These are phyloP conservation scores for Quillaja saponaria DNA, from an alignment of 306 rosid species.

Conservation along the genomic window DNA sequence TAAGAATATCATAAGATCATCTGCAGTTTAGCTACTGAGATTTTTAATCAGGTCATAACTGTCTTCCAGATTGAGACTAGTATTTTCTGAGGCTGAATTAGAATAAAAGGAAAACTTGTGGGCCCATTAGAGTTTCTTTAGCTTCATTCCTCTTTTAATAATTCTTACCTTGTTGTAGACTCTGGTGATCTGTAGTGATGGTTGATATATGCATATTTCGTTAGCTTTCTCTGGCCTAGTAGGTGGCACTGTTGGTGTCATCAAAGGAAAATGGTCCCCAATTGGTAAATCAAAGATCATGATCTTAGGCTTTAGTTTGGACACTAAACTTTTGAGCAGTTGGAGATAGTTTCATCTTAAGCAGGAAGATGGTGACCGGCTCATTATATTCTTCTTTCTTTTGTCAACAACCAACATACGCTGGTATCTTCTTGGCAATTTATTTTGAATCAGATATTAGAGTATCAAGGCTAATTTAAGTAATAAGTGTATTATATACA, in stretches of 20 bases:
- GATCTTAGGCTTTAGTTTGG: not conserved
- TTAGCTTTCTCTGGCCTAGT: not conserved
- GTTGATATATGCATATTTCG: not conserved
- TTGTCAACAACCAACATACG: too few relatives aligned
- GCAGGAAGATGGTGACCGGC: too few relatives aligned
- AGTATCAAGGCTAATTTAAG: too few relatives aligned
- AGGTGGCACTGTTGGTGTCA: not conserved
- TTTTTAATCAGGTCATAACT: not conserved
- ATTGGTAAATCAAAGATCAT: not conserved
- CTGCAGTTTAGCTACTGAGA: not conserved
- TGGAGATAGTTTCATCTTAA: too few relatives aligned
- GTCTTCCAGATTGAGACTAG: too few relatives aligned
- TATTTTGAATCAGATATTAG: too few relatives aligned
- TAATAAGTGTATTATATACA: too few relatives aligned
- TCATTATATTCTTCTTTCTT: too few relatives aligned
- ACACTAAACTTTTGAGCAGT: too few relatives aligned
- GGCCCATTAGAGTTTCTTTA: not conserved
- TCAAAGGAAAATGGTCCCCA: not conserved
- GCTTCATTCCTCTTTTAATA: not conserved
- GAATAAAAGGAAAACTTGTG: too few relatives aligned
- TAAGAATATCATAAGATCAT: not conserved
- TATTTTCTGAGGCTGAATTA: too few relatives aligned
- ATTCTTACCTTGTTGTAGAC: not conserved
- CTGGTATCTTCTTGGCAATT: too few relatives aligned
- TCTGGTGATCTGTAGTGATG: not conserved